These are phyloP conservation scores for Corymbia calophylla DNA, from an alignment of 441 rosid genomes.

Conservation along the genomic window DNA sequence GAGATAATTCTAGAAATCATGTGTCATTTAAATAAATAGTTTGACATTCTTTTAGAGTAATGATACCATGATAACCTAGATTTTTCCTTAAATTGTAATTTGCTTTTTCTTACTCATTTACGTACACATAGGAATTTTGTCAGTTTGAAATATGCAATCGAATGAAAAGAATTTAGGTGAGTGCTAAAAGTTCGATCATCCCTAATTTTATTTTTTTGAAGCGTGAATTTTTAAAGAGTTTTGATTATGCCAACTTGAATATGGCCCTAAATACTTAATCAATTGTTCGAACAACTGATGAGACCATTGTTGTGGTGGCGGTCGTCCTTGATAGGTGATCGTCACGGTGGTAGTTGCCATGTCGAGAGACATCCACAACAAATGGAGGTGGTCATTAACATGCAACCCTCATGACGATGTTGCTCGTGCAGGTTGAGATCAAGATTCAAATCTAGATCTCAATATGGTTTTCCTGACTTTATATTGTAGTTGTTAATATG, in stretches of 20 bases:
- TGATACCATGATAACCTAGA: background rate
- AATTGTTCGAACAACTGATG: background rate
- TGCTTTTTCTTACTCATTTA: background rate
- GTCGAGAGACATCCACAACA: fast-evolving
- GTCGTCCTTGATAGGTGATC: background rate
- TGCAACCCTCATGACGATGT: background rate
- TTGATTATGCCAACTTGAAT: background rate
- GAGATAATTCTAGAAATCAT: background rate
- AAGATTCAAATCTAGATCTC: background rate
- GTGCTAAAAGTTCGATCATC: background rate
- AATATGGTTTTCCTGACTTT: background rate
- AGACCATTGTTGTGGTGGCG: background rate
- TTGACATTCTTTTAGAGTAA: background rate
- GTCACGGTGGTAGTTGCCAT: background rate
- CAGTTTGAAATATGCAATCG: background rate
- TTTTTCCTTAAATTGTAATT: background rate
- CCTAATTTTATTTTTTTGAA: background rate
- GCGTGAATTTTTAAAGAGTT: background rate
- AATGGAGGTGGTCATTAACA: background rate
- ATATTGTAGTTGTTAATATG: background rate
- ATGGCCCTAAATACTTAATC: background rate
- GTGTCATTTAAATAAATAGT: background rate
- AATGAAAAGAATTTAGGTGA: background rate
- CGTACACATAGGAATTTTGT: background rate
- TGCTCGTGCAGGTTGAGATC: background rate